Evolutionary conservation across 371 early-diverging fungal species (phyloP).

Genomic region (Mortierella sp.): DNA sequence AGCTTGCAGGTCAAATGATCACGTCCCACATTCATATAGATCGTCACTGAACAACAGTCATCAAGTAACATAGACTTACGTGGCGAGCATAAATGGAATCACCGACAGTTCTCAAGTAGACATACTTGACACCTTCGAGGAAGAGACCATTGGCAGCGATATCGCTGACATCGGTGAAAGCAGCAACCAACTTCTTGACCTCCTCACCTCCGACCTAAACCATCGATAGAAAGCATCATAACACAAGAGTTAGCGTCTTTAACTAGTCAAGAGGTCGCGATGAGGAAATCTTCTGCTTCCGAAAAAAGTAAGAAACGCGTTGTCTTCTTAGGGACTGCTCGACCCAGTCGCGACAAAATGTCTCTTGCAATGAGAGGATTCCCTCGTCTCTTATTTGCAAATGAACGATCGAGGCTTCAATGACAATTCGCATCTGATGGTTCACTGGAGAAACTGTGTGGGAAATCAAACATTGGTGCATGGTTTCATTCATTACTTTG

Average conservation of each 20-base stretch:
- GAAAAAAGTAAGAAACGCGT: no score
- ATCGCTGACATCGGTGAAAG: constrained; percentile 69
- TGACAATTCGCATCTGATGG: no score
- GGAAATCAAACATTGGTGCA: no score
- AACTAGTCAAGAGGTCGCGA: not conserved
- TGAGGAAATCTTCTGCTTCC: no score
- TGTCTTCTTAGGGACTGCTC: no score
- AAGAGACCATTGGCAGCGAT: constrained; percentile 77
- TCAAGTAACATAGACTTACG: constrained; percentile 57
- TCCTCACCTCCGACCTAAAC: constrained; percentile 69
- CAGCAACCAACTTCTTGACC: constrained; percentile 66
- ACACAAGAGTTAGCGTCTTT: not conserved
- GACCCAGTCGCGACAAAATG: no score
- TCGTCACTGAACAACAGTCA: not conserved
- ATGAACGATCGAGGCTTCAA: no score
- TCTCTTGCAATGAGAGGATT: no score
- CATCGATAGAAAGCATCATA: not conserved
- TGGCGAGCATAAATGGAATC: constrained; percentile 83
- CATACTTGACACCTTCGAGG: constrained; percentile 78
- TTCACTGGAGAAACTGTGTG: no score
- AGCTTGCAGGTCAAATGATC: not conserved
- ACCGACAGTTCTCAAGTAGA: constrained; percentile 70
- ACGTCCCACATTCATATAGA: not conserved
- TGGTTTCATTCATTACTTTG: constrained; percentile 58
- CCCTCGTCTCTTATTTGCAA: no score